Evolutionary conservation across 306 rosid species (phyloP).

Genomic region (Ceratonia siliqua): DNA sequence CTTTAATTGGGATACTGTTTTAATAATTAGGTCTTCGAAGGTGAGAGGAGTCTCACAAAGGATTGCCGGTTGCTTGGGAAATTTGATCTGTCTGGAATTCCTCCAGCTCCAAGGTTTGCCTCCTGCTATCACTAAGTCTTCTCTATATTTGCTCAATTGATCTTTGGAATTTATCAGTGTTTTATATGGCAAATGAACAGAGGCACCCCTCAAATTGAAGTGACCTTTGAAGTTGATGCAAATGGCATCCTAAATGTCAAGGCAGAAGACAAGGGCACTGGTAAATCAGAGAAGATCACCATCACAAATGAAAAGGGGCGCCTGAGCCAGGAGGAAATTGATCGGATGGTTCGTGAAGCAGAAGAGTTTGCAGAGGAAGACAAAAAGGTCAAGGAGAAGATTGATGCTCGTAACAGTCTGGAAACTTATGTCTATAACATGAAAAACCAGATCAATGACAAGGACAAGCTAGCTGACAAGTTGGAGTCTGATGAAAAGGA

Average conservation of each 20-base stretch:
- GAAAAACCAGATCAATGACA: conserved; percentile 90
- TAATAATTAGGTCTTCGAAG: conserved; percentile 75
- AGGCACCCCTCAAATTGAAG: conserved; percentile 99
- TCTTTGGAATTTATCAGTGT: conserved; percentile 4
- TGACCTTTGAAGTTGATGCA: conserved; percentile 97
- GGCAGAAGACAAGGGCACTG: conserved; percentile 99
- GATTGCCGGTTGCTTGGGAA: conserved; percentile 97
- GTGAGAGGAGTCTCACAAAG: conserved; percentile 99
- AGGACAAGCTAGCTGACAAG: conserved; percentile 97
- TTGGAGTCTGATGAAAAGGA: conserved; percentile 95
- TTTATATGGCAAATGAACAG: conserved; percentile 44
- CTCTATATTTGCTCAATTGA: neutral
- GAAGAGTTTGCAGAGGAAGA: conserved; percentile 97
- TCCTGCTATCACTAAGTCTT: neutral
- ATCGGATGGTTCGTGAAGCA: conserved; percentile 93
- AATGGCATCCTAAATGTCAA: conserved; percentile 91
- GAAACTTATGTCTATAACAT: conserved; percentile 93
- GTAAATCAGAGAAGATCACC: conserved; percentile 97
- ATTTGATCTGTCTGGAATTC: conserved; percentile 87
- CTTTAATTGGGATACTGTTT: neutral
- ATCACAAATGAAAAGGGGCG: conserved; percentile 98
- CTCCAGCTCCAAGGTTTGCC: conserved; percentile 95
- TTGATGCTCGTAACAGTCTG: conserved; percentile 86
- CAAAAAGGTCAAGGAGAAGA: conserved; percentile 93
- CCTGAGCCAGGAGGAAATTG: conserved; percentile 92